Evolutionary conservation across 495 filamentous ascomycete species (phyloP).

Genomic region (Neurospora sp.): DNA sequence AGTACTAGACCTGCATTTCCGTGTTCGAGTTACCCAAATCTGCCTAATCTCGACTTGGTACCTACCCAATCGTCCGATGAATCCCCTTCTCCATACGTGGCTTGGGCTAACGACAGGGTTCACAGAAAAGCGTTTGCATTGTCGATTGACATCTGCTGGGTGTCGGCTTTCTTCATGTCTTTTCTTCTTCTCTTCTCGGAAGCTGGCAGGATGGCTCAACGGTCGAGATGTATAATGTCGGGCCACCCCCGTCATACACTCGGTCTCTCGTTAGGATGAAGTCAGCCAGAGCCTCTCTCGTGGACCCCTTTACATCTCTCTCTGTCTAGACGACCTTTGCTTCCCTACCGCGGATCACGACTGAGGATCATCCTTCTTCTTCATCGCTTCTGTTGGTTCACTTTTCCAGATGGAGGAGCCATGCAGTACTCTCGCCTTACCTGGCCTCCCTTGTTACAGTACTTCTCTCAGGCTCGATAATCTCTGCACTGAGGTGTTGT

Average conservation of each 20-base stretch:
- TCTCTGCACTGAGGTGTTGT: slow-evolving; percentile 20
- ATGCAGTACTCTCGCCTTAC: neutral
- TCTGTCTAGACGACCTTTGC: slow-evolving; percentile 1
- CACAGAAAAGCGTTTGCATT: neutral
- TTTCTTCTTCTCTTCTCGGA: neutral
- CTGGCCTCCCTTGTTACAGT: neutral
- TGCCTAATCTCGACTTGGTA: neutral
- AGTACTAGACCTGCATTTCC: neutral
- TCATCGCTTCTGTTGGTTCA: neutral
- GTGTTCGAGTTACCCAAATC: neutral
- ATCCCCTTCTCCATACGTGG: neutral
- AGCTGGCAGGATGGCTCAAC: neutral
- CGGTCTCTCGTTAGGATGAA: neutral
- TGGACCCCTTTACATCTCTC: neutral
- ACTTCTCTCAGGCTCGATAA: neutral
- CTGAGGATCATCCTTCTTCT: neutral
- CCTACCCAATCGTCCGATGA: neutral
- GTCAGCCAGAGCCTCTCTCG: neutral
- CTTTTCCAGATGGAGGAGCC: neutral
- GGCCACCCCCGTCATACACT: neutral
- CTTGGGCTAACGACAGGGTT: neutral
- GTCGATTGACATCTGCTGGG: neutral
- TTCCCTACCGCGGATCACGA: neutral
- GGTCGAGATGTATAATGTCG: neutral
- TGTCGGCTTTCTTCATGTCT: neutral